phyloP scores from a whole-genome alignment of 129 eudicot genomes.

The Pseudognaphalium luteoalbum region DNA sequence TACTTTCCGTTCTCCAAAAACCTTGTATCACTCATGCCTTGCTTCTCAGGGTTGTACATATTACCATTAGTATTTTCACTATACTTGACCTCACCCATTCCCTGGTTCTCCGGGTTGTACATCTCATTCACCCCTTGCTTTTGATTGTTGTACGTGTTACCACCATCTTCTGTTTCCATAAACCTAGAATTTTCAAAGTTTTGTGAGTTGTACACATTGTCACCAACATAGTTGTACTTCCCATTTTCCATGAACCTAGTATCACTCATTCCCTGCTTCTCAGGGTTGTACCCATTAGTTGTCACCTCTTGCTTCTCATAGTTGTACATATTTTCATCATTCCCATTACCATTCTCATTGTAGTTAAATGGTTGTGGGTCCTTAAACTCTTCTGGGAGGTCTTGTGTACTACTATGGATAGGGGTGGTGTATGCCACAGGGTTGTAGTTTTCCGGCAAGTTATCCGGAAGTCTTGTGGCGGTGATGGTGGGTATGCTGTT shows the following conservation, averaged over 20 bases:
- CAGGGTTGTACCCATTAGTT: conserved; percentile 32
- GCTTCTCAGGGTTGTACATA: conserved; percentile 43
- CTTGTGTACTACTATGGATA: conserved; percentile 31
- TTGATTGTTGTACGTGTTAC: conserved; percentile 33
- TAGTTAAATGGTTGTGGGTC: conserved; percentile 23
- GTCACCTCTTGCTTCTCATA: conserved; percentile 9
- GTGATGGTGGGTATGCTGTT: not conserved
- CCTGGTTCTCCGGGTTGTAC: conserved; percentile 30
- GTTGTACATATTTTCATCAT: conserved; percentile 31
- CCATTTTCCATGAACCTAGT: conserved; percentile 39
- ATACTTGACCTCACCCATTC: conserved; percentile 14
- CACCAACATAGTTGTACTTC: conserved; percentile 22
- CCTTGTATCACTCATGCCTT: conserved; percentile 73
- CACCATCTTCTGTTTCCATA: conserved; percentile 27
- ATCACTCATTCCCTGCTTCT: conserved; percentile 43
- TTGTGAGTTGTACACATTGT: conserved; percentile 31
- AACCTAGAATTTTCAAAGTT: conserved; percentile 29
- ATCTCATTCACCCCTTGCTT: conserved; percentile 27
- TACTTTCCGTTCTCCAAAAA: conserved; percentile 57
- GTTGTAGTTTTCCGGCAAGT: conserved; percentile 44
- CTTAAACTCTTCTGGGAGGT: conserved; percentile 20
- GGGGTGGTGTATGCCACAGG: conserved; percentile 43
- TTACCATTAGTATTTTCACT: conserved; percentile 27
- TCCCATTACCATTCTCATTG: conserved; percentile 32
- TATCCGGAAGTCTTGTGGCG: conserved; percentile 14